A percentile compares a stretch with the other conserved stretches of the same genome.
Evolutionary conservation across 129 eudicot genomes (phyloP).

Genomic region (Arctium minus): DNA sequence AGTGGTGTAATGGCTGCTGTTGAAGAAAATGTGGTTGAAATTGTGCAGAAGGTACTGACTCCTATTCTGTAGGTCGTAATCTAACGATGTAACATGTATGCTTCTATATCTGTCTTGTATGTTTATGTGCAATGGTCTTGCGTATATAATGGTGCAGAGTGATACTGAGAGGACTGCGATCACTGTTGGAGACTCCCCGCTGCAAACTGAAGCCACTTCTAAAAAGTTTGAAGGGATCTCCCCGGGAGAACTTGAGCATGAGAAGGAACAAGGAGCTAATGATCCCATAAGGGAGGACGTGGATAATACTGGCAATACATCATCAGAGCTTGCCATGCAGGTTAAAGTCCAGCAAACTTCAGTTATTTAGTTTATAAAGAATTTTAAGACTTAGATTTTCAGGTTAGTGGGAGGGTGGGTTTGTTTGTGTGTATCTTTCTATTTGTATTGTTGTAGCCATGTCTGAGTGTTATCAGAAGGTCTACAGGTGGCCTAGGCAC

Average conservation of each 20-base stretch:
- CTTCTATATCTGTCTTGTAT: not conserved
- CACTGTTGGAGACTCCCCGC: constrained; percentile 8
- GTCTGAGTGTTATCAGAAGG: not conserved
- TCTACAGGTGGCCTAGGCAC: not conserved
- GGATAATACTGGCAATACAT: constrained; percentile 13
- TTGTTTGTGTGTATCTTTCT: not conserved
- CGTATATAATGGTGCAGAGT: constrained; percentile 23
- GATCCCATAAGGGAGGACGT: constrained; percentile 10
- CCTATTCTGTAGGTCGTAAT: constrained; percentile 8
- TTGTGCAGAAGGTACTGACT: not conserved
- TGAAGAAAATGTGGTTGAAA: constrained; percentile 2
- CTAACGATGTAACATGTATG: not conserved
- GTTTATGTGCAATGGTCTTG: constrained; percentile 12
- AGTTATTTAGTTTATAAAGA: not conserved
- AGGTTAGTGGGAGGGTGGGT: not conserved
- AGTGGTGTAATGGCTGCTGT: not conserved
- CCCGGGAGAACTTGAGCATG: constrained; percentile 1
- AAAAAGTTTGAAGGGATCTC: not conserved
- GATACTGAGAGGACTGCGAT: not conserved
- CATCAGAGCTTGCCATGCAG: constrained; percentile 31
- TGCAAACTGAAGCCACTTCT: constrained; percentile 20
- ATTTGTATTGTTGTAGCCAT: constrained; percentile 1
- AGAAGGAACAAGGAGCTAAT: constrained; percentile 13
- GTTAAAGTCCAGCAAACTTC: constrained; percentile 6
- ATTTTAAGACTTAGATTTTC: not conserved